Conservation (phyloP, 352 stramenopile species). For the Globisporangium cederbergense region DNA sequence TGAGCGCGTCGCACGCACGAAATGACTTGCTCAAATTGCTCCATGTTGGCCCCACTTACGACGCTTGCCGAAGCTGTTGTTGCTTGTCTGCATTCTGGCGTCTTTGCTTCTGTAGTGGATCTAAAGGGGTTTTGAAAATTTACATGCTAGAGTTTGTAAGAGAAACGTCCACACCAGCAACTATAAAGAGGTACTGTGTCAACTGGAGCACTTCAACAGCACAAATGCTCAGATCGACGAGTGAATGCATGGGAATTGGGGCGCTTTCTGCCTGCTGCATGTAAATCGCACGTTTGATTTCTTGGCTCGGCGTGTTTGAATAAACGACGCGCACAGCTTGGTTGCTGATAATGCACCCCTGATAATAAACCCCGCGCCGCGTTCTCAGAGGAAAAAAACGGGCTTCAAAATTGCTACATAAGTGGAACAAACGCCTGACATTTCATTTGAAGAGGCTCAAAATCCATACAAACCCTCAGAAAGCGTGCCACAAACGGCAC, state of each 20-base stretch:
- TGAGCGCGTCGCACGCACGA: too few species aligned
- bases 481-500: not conserved
- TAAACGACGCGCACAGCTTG: not conserved
- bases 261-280: not conserved
- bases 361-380: not conserved
- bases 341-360: not conserved
- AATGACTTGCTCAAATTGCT: too few species aligned
- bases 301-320: slow-evolving; percentile 5
- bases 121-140: not conserved
- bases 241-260: not conserved
- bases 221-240: not conserved
- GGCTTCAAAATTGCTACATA: not conserved
- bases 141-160: not conserved
- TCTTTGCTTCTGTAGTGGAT: not conserved
- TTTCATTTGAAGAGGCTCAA: too few species aligned
- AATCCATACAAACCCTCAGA: not conserved
- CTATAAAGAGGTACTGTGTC: not conserved
- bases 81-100: too few species aligned
- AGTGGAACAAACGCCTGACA: not conserved
- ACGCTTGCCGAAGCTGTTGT: too few species aligned
- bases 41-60: too few species aligned
- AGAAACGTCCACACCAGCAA: not conserved
- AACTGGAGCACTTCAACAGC: slow-evolving; percentile 2
- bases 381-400: slow-evolving; percentile 5
- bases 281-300: slow-evolving; percentile 4